Evolutionary conservation across 441 rosid genomes (phyloP).

Genomic region (Brassica balearica): DNA sequence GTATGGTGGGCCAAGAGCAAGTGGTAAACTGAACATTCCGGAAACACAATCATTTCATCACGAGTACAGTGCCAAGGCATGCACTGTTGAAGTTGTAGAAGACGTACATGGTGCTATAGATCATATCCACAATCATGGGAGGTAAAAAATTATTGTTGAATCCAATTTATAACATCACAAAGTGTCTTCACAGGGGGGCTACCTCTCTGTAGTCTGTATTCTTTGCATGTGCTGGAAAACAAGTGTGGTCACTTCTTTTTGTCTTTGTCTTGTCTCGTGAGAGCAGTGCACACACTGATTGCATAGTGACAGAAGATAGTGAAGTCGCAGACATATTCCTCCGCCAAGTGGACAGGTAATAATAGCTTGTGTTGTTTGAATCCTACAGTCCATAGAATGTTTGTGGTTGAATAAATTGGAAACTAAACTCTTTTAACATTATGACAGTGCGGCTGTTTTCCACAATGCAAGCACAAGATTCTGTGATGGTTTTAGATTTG

Average conservation of each 20-base stretch:
- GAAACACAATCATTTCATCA: constrained; percentile 74
- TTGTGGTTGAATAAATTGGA: not conserved
- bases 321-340: constrained; percentile 79
- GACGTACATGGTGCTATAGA: constrained; percentile 80
- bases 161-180: constrained; percentile 11
- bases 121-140: constrained; percentile 94
- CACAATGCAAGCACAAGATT: constrained; percentile 98
- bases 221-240: constrained; percentile 29
- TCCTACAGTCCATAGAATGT: constrained; percentile 1
- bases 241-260: constrained; percentile 28
- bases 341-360: constrained; percentile 83
- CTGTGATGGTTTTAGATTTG: constrained; percentile 94
- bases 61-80: constrained; percentile 87
- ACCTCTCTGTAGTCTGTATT: constrained; percentile 18
- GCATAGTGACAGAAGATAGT: constrained; percentile 79
- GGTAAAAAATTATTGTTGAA: constrained; percentile 49
- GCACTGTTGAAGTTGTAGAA: constrained; percentile 93
- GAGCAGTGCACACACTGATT: constrained; percentile 95
- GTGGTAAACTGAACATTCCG: constrained; percentile 66
- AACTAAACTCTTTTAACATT: constrained; percentile 10
- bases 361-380: not conserved
- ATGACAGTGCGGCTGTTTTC: constrained; percentile 94
- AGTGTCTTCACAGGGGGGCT: constrained; percentile 18
- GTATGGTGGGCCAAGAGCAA: constrained; percentile 86
- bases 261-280: constrained; percentile 32